A percentile compares a stretch with the other conserved stretches of the same genome.
phyloP scores from a whole-genome alignment of 2,329 filamentous ascomycete species.

The Davidsoniella neocaledoniae region DNA sequence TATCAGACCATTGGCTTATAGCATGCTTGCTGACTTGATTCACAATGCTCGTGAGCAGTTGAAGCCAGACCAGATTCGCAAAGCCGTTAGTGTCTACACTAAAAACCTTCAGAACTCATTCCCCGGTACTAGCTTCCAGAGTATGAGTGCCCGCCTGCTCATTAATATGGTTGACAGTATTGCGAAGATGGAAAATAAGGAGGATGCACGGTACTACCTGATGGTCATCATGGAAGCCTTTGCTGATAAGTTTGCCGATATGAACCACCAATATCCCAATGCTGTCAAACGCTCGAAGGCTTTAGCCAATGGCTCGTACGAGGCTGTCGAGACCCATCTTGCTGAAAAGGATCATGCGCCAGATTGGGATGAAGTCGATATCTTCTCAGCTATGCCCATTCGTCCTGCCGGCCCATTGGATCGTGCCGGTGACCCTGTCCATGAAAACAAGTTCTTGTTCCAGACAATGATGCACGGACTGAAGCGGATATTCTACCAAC shows the following conservation, averaged over 20 bases:
- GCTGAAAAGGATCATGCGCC: slow-evolving; percentile 66
- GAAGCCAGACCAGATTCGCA: slow-evolving; percentile 75
- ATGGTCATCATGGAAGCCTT: slow-evolving; percentile 97
- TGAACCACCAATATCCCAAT: slow-evolving; percentile 93
- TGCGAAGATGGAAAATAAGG: slow-evolving; percentile 80
- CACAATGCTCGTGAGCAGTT: slow-evolving; percentile 91
- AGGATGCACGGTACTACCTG: slow-evolving; percentile 84
- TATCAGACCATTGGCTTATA: slow-evolving; percentile 88
- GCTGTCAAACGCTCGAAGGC: slow-evolving; percentile 74
- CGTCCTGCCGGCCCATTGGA: slow-evolving; percentile 64
- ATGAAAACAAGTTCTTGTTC: slow-evolving; percentile 96
- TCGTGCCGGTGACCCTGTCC: slow-evolving; percentile 73
- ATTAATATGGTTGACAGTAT: slow-evolving; percentile 98
- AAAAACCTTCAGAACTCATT: slow-evolving; percentile 91
- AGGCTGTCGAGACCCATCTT: slow-evolving; percentile 67
- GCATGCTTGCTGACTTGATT: slow-evolving; percentile 95
- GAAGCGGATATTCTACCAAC: slow-evolving; percentile 78
- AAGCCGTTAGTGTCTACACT: slow-evolving; percentile 94
- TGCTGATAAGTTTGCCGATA: slow-evolving; percentile 91
- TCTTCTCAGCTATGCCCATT: slow-evolving; percentile 91
- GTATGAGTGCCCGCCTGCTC: slow-evolving; percentile 94
- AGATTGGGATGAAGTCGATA: slow-evolving; percentile 96
- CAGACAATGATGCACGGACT: slow-evolving; percentile 90
- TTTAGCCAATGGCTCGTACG: slow-evolving; percentile 30
- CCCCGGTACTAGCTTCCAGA: slow-evolving; percentile 95